These are phyloP conservation scores for Xylariales sp. DNA, from an alignment of 2,329 filamentous ascomycete genomes.

Conservation along the genomic window DNA sequence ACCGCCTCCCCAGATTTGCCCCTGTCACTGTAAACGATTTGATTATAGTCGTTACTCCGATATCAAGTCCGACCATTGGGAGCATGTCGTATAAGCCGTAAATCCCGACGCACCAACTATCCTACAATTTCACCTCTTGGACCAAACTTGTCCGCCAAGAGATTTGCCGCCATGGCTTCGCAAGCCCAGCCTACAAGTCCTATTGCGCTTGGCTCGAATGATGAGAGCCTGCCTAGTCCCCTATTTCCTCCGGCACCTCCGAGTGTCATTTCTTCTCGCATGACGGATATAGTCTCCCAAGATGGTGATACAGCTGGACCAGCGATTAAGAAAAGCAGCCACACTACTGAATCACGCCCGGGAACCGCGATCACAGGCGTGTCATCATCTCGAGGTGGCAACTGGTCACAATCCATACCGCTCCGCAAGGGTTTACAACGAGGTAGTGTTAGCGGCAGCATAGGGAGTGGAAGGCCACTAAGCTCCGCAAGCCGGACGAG, in stretches of 20 bases:
- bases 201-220: constrained; percentile 54
- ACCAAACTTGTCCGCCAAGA: background rate
- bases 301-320: constrained; percentile 57
- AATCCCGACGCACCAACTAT: background rate
- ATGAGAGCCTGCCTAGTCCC: constrained; percentile 53
- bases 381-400: constrained; percentile 59
- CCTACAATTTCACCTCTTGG: background rate
- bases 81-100: constrained; percentile 29
- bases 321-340: constrained; percentile 51
- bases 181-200: constrained; percentile 52
- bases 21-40: background rate
- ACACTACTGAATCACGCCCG: constrained; percentile 63
- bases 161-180: constrained; percentile 52
- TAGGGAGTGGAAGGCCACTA: constrained; percentile 62
- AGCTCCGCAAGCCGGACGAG: constrained; percentile 82
- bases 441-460: constrained; percentile 56
- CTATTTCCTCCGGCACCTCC: constrained; percentile 63
- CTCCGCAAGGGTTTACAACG: constrained; percentile 64
- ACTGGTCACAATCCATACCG: constrained; percentile 66
- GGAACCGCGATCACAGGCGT: constrained; percentile 65
- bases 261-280: constrained; percentile 77
- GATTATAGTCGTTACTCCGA: constrained; percentile 1
- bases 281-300: constrained; percentile 73
- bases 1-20: background rate
- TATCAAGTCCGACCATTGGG: constrained; percentile 4